Evolutionary conservation across 2,329 filamentous ascomycete species (phyloP), one percentile per base, ranked within the genome.

Genomic region (Penicillium sp.): DNA sequence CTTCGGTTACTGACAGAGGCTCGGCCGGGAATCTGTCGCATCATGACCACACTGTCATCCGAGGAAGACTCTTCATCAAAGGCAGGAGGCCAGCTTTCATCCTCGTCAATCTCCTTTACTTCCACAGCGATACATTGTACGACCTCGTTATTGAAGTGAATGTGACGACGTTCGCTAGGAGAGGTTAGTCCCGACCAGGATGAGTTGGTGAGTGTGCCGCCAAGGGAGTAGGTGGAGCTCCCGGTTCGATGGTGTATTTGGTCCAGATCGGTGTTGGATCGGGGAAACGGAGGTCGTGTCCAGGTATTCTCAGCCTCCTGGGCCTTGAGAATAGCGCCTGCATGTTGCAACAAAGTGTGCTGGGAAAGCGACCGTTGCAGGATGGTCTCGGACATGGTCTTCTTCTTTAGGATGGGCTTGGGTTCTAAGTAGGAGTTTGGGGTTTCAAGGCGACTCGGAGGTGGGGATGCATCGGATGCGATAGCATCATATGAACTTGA

Each of bases 41-140:
- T 95, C 86, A 95, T 92, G 60, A 96, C 84, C 8, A 90, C 84
- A 17, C 88, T 89, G 68, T 93, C 91, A 61, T 94, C 90, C 1
- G 91, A 91, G 62, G 88, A 89, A 64, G 85, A 88, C 65, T 88
- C 86, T 26, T 82, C 77, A 45, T 82, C 82, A 28, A 71, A 65
- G 10, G 63, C 59, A 6, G 58, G 49, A 1, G 78, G 78, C 67
- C 78, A 79, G 37, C 80, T 77, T 40, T 68, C 74, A 42, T 69
- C 75, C 44, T 78, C 88, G 53, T 93, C 90, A 26, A 89, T 89
- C 66, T 91, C 88, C 79, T 96, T 96, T 69, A 88, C 85, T 37
- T 98, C 93, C 35, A 99, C 87, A 8, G 95, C 95, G 67, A 97
- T 97, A 75, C 93, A 97, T 75, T 98, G 94, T 75, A 93, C 89